Evolutionary conservation across 441 rosid genomes (phyloP).

Genomic region (Cnidoscolus chayamansa): DNA sequence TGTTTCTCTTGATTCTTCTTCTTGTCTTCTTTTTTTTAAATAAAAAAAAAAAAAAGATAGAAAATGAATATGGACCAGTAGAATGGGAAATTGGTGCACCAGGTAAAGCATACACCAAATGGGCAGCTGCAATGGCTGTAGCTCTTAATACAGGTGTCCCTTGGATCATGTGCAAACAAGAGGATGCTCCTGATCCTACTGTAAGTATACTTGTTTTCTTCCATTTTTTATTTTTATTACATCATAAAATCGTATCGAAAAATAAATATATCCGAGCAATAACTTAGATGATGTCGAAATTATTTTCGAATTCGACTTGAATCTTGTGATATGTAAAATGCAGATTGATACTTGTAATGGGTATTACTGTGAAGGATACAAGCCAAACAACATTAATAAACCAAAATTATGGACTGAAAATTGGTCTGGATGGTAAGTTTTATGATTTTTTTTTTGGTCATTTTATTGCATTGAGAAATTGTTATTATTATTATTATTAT

Average conservation of each 20-base stretch:
- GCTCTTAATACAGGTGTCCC: slow-evolving; percentile 91
- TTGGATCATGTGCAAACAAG: slow-evolving; percentile 99
- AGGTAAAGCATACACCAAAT: slow-evolving; percentile 63
- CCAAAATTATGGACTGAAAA: slow-evolving; percentile 99
- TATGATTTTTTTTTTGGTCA: not conserved
- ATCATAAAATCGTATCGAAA: no score
- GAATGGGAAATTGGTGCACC: slow-evolving; percentile 75
- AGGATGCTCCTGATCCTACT: slow-evolving; percentile 87
- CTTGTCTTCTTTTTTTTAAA: not conserved
- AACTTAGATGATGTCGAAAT: no score
- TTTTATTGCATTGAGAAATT: not conserved
- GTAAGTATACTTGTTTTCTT: slow-evolving; percentile 32
- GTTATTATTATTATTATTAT: not conserved
- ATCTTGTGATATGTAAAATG: not conserved
- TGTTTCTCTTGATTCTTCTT: no score
- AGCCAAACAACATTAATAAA: slow-evolving; percentile 75
- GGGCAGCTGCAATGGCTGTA: slow-evolving; percentile 97
- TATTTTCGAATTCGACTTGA: no score
- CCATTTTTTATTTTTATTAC: no score
- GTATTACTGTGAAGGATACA: slow-evolving; percentile 81
- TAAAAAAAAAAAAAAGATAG: slow-evolving; percentile 44
- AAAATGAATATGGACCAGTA: slow-evolving; percentile 90
- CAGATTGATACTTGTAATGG: slow-evolving; percentile 96
- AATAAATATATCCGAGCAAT: no score
- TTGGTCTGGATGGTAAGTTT: slow-evolving; percentile 93